Percentiles rank a stretch among this genome's conserved stretches.
Conservation (phyloP, 2,329 filamentous ascomycete species). For the Orbilia ellipsospora region DNA sequence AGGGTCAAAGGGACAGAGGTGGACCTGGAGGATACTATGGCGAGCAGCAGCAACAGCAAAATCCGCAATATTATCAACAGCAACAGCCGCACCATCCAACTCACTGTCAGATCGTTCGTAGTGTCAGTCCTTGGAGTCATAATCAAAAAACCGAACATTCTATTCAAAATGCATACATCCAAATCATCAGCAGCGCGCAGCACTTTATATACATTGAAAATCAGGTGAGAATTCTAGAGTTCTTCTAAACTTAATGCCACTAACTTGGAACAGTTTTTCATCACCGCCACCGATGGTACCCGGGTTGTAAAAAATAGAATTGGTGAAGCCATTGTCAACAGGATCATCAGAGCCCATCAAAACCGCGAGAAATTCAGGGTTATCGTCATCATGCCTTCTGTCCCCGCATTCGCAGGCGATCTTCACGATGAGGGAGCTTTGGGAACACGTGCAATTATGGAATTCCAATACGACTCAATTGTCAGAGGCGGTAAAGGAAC, state of each 20-base stretch:
- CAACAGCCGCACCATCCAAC: constrained; percentile 64
- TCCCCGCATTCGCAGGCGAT: constrained; percentile 85
- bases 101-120: constrained; percentile 66
- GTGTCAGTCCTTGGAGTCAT: constrained; percentile 70
- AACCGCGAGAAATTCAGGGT: constrained; percentile 76
- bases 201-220: constrained; percentile 86
- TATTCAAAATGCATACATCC: constrained; percentile 84
- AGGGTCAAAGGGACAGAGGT: constrained; percentile 15
- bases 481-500: constrained; percentile 73
- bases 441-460: constrained; percentile 86
- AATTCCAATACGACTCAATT: constrained; percentile 85
- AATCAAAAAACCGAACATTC: constrained; percentile 75
- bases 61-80: constrained; percentile 9
- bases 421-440: constrained; percentile 77
- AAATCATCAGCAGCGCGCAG: constrained; percentile 74
- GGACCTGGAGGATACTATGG: constrained; percentile 29
- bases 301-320: constrained; percentile 80
- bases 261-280: constrained; percentile 76
- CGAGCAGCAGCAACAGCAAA: constrained; percentile 15
- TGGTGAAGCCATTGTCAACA: constrained; percentile 80
- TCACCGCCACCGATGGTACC: constrained; percentile 80
- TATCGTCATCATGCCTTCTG: constrained; percentile 80
- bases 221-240: constrained; percentile 63
- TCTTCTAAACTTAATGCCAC: constrained; percentile 26
- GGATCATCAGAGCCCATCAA: constrained; percentile 76